A percentile compares a stretch with the other conserved stretches of the same genome.
These are phyloP conservation scores for Magnolia officinalis DNA, from an alignment of 164 flowering plant species.

Conservation along the genomic window DNA sequence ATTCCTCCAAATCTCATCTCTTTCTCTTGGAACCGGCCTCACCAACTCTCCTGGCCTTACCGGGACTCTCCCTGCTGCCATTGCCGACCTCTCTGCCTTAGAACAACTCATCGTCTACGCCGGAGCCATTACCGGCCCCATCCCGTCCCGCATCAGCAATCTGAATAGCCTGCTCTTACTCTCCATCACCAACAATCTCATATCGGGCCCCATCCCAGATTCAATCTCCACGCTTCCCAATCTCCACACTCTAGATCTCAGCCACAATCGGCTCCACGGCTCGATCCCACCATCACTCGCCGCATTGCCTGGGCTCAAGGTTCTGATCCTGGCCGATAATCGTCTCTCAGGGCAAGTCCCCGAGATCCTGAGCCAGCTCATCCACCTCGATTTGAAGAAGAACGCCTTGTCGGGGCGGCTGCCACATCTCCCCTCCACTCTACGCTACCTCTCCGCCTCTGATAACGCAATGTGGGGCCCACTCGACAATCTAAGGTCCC, in stretches of 20 bases:
- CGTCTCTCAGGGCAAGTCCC: constrained; percentile 40
- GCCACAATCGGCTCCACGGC: constrained; percentile 56
- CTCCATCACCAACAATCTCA: constrained; percentile 52
- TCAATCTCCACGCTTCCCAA: constrained; percentile 29
- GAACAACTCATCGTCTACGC: constrained; percentile 58
- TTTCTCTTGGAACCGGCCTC: constrained; percentile 58
- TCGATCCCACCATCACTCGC: constrained; percentile 37
- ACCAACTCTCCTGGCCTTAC: constrained; percentile 55
- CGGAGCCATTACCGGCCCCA: constrained; percentile 62
- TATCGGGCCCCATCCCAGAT: constrained; percentile 54
- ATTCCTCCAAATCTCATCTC: constrained; percentile 37
- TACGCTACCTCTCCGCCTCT: constrained; percentile 62
- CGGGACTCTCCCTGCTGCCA: constrained; percentile 48
- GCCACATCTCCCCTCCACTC: constrained; percentile 42
- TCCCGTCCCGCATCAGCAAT: constrained; percentile 47
- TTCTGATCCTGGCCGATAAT: constrained; percentile 46
- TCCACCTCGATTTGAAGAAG: constrained; percentile 50
- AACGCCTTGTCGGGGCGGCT: constrained; percentile 45
- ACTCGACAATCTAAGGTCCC: constrained; percentile 31
- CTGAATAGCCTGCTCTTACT: constrained; percentile 55
- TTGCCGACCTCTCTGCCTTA: constrained; percentile 42
- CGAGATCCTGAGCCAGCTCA: constrained; percentile 22
- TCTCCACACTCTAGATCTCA: constrained; percentile 71
- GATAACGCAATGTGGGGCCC: constrained; percentile 54
- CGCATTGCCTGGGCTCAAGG: constrained; percentile 27